phyloP scores from a whole-genome alignment of 31 red algal genomes.

The Endocladia muricata region DNA sequence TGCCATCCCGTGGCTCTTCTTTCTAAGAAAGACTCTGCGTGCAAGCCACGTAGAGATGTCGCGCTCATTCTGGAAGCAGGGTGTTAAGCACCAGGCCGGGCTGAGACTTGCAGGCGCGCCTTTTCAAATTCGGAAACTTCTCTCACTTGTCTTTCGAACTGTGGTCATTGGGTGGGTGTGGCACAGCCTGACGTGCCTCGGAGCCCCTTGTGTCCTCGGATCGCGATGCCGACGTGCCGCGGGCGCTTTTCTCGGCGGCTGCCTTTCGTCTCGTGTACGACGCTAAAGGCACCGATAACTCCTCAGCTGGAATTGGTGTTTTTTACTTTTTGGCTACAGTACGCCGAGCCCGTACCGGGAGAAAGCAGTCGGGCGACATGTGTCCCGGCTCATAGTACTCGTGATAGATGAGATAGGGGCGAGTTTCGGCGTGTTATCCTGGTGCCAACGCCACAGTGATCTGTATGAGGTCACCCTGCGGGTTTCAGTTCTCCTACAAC shows the following conservation, averaged over 20 bases:
- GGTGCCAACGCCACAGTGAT: not conserved
- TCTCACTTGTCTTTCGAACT: no score
- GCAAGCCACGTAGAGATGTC: not conserved
- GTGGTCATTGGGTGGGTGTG: not conserved
- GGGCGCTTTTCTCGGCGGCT: not conserved
- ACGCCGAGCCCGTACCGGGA: not conserved
- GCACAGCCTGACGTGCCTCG: not conserved
- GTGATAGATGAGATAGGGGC: not conserved
- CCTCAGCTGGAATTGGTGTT: not conserved
- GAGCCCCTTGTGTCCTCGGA: not conserved
- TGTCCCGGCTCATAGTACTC: not conserved
- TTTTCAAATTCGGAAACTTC: not conserved
- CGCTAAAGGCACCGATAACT: not conserved
- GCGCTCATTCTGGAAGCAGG: not conserved
- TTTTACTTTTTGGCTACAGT: no score
- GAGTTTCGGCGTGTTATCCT: not conserved
- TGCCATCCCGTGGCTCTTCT: no score
- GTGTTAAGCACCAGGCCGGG: not conserved
- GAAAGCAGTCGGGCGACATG: conserved; percentile 4
- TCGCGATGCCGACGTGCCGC: not conserved
- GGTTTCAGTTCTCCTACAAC: not conserved
- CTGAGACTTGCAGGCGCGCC: not conserved
- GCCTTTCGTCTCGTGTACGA: no score
- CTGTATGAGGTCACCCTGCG: not conserved
- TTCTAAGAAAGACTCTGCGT: not conserved